Evolutionary conservation across 192 early-diverging fungal species (phyloP).

Genomic region (Coemansia sp.): DNA sequence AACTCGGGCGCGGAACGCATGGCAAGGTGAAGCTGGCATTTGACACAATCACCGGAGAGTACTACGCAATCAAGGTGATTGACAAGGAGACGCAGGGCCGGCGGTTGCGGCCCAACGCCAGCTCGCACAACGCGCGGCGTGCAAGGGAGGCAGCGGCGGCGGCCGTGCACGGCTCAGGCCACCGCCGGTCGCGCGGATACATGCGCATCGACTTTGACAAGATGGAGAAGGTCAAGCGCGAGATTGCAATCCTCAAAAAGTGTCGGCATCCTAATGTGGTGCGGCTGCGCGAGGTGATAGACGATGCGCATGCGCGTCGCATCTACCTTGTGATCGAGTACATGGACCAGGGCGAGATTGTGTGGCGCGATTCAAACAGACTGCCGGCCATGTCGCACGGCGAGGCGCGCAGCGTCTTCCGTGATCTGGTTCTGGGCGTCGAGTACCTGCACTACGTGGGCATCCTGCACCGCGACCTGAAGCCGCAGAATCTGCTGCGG

Average conservation of each 20-base stretch:
- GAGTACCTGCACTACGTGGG: conserved; percentile 95
- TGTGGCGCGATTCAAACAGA: conserved; percentile 72
- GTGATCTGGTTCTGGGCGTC: conserved; percentile 86
- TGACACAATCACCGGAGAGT: conserved; percentile 77
- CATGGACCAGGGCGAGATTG: conserved; percentile 89
- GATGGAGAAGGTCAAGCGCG: conserved; percentile 84
- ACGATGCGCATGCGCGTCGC: conserved; percentile 85
- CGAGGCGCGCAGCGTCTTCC: conserved; percentile 77
- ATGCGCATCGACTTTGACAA: conserved; percentile 52
- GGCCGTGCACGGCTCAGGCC: background rate
- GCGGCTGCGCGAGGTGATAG: conserved; percentile 87
- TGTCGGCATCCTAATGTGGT: conserved; percentile 92
- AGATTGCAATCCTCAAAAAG: conserved; percentile 97
- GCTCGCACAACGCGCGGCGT: conserved; percentile 17
- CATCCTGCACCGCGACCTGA: conserved; percentile 97
- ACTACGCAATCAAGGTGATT: conserved; percentile 59
- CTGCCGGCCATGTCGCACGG: conserved; percentile 65
- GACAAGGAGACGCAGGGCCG: conserved; percentile 56
- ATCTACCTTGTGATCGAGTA: conserved; percentile 95
- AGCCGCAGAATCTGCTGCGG: conserved; percentile 92
- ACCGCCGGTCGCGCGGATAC: conserved; percentile 34
- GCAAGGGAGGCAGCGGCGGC: conserved; percentile 1
- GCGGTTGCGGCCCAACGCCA: conserved; percentile 34
- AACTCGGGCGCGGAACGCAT: conserved; percentile 91
- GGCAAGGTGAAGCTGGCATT: conserved; percentile 93